Conservation (phyloP, 1,284 basidiomycete genomes). For the Tilletia indica region DNA sequence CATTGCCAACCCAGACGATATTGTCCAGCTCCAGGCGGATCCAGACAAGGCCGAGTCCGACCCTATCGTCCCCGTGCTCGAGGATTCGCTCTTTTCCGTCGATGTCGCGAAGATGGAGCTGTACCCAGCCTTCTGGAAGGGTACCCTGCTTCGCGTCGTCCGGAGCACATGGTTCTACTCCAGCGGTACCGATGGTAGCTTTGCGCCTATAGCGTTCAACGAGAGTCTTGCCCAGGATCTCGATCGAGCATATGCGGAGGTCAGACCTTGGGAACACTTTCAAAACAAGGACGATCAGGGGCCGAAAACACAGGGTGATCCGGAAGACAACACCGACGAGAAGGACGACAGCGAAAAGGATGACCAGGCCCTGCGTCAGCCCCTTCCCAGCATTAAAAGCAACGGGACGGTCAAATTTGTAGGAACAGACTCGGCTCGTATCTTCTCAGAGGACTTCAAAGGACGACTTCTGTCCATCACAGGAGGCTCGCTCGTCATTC, state of each 20-base stretch:
- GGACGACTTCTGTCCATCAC: constrained; percentile 38
- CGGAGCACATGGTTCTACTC: constrained; percentile 57
- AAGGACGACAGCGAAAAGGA: constrained; percentile 37
- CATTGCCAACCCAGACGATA: constrained; percentile 32
- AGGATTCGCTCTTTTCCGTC: constrained; percentile 53
- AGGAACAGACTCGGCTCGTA: constrained; percentile 50
- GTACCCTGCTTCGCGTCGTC: constrained; percentile 51
- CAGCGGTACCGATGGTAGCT: constrained; percentile 36
- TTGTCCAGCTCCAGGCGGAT: constrained; percentile 19
- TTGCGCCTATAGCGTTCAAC: constrained; percentile 47
- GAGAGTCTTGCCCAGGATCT: constrained; percentile 52
- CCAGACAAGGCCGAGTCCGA: constrained; percentile 36
- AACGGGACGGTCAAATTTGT: constrained; percentile 51
- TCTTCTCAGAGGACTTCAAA: constrained; percentile 39
- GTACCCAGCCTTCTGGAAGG: constrained; percentile 57
- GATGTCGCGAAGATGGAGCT: constrained; percentile 49
- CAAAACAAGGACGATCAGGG: constrained; percentile 26
- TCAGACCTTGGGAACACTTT: constrained; percentile 51
- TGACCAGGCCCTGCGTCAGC: constrained; percentile 27
- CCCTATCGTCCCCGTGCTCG: constrained; percentile 46
- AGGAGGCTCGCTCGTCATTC: constrained; percentile 43
- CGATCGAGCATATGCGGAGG: constrained; percentile 53
- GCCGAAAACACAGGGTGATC: neutral
- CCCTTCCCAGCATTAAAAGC: constrained; percentile 43
- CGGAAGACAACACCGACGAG: constrained; percentile 16